Conservation (phyloP, 169 alveolate genomes). For the Babesia caballi region DNA sequence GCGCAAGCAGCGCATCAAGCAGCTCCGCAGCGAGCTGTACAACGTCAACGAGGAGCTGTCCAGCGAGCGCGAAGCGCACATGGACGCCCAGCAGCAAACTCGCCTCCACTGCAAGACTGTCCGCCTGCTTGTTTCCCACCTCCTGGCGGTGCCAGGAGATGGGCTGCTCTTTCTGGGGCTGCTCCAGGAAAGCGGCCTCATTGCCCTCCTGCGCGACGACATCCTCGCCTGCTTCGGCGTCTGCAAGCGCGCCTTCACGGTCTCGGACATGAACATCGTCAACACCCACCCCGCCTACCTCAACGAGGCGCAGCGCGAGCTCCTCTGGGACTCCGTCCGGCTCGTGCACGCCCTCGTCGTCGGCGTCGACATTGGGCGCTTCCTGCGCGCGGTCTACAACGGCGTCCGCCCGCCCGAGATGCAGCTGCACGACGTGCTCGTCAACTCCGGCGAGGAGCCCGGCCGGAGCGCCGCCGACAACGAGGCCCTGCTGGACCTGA, state of each 20-base stretch:
- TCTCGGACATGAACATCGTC: conserved; percentile 5
- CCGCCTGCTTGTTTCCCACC: conserved; percentile 32
- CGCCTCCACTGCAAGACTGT: conserved; percentile 45
- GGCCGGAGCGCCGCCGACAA: background rate
- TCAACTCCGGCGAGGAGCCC: background rate
- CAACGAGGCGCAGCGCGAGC: conserved; percentile 34
- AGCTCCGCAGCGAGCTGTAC: conserved; percentile 27
- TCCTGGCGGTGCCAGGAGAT: conserved; percentile 37
- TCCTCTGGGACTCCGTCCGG: conserved; percentile 59
- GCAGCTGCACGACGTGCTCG: background rate
- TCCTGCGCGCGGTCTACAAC: background rate
- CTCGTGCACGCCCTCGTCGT: conserved; percentile 36
- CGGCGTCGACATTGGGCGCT: conserved; percentile 14
- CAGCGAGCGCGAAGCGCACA: conserved; percentile 19
- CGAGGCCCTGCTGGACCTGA: conserved; percentile 32
- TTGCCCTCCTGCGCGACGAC: conserved; percentile 39
- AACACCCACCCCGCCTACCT: conserved; percentile 34
- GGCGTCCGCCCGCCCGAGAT: background rate
- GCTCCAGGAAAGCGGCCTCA: conserved; percentile 40
- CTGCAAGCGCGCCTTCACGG: conserved; percentile 31
- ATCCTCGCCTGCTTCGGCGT: conserved; percentile 11
- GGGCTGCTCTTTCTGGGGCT: conserved; percentile 19
- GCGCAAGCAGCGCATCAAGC: conserved; percentile 43
- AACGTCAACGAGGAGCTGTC: conserved; percentile 34
- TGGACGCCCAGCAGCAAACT: conserved; percentile 38